Percentiles rank a stretch among this genome's conserved stretches.
Conservation (phyloP, 768 basidiomycete species). For the Suillus hirtellus region DNA sequence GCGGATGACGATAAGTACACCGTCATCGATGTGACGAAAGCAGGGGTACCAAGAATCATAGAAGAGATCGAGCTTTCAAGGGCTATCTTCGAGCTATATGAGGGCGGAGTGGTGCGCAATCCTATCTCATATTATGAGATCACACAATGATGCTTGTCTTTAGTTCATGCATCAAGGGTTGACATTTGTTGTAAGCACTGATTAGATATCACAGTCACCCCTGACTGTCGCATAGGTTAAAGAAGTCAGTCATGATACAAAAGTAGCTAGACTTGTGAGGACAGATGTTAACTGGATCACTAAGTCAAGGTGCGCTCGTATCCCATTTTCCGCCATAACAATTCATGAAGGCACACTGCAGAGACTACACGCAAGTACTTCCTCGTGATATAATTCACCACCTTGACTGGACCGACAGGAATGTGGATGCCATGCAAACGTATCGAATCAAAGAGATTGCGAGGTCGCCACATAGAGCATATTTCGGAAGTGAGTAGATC, state of each 20-base stretch:
- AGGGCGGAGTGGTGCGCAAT: conserved; percentile 73
- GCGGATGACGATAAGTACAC: conserved; percentile 77
- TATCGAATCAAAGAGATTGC: conserved; percentile 70
- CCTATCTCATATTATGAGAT: neutral
- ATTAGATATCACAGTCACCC: neutral
- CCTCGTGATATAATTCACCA: neutral
- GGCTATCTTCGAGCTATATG: conserved; percentile 86
- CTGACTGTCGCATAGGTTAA: conserved; percentile 48
- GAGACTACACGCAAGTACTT: conserved; percentile 71
- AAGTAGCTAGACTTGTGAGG: conserved; percentile 65
- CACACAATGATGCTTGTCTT: conserved; percentile 10
- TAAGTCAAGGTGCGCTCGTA: conserved; percentile 51
- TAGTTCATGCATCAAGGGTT: conserved; percentile 89
- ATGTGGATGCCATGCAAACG: conserved; percentile 77
- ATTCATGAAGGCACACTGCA: conserved; percentile 24
- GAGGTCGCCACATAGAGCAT: conserved; percentile 52
- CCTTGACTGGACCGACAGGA: conserved; percentile 39
- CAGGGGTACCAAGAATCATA: conserved; percentile 45
- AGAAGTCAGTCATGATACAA: conserved; percentile 79
- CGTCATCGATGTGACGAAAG: conserved; percentile 62
- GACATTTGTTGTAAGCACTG: conserved; percentile 64
- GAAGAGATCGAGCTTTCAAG: conserved; percentile 85
- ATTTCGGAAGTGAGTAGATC: conserved; percentile 66
- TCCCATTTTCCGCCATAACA: neutral
- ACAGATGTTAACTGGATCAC: conserved; percentile 89